Evolutionary conservation across 768 basidiomycete species (phyloP), one percentile per base, ranked within the genome.

Genomic region (Dendrothele bispora): DNA sequence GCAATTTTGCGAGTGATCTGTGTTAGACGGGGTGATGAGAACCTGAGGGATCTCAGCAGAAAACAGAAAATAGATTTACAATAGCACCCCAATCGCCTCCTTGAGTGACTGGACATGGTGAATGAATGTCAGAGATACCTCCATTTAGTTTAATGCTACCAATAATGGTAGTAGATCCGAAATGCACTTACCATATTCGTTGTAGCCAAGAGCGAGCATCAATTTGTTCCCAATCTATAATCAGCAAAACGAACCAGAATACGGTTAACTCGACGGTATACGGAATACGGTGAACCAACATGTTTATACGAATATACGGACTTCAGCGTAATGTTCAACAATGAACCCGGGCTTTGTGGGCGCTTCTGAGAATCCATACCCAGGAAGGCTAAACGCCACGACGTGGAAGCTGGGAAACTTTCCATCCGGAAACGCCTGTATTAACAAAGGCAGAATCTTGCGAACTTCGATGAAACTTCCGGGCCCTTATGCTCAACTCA

Each of bases 391-490:
- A 15, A 63, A 56, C 0, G 67, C 73, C 1, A 78, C 74, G 14
- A 78, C 73, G 48, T 78, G 76, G 52, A 78, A 78, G 37, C 66
- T 69, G 4, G 73, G 75, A 14, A 65, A 58, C 1, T 65, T 61
- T 24, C 28, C 26, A 0, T 66, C 64, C 1, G 62, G 60, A 0
- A 58, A 57, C 5, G 41, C 30, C 22, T 56, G 50, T 0, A 70
- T 68, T 50, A 78, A 57, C 5, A 76, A 52, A 2, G 76, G 68
- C 1, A 78, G 56, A 2, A 77, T 44, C 59, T 75, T 78, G 39
- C 55, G 46, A 11, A 65, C 68, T 53, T 79, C 75, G 11, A 63
- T 46, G 50, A 73, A 72, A 46, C 66, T 58, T 21, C 77, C 77
- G 0, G 75, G 77, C 75, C 77, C 75, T 74, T 40, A 27, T 38